phyloP scores from a whole-genome alignment of 2,329 filamentous ascomycete species.

The Ophiostoma quercus region DNA sequence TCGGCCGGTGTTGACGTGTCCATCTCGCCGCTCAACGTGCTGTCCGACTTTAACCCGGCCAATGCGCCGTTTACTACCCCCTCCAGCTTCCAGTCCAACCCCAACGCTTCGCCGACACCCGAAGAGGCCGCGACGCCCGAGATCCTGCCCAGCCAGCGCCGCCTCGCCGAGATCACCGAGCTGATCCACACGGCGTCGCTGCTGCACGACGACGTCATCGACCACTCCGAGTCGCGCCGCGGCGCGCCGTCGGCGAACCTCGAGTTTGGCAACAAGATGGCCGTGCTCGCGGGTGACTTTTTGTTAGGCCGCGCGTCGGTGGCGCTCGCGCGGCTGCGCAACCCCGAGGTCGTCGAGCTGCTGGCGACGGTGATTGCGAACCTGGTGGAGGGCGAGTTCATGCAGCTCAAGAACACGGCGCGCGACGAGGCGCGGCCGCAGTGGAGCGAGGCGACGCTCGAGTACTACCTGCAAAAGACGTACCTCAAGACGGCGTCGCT shows the following conservation, averaged over 20 bases:
- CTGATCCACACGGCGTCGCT: constrained; percentile 95
- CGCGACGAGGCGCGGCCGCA: constrained; percentile 76
- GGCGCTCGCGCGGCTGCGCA: constrained; percentile 79
- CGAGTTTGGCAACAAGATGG: constrained; percentile 99
- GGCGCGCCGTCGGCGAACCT: constrained; percentile 84
- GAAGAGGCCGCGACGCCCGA: constrained; percentile 47
- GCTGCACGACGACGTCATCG: constrained; percentile 96
- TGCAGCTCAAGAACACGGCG: constrained; percentile 97
- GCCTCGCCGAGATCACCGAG: constrained; percentile 93
- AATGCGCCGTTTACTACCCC: background rate
- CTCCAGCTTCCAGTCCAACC: background rate
- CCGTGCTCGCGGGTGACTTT: constrained; percentile 95
- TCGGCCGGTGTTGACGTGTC: constrained; percentile 47
- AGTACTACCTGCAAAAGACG: constrained; percentile 96
- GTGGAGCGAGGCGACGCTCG: constrained; percentile 83
- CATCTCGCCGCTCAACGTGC: constrained; percentile 52
- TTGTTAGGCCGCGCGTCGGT: constrained; percentile 88
- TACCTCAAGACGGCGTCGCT: constrained; percentile 95
- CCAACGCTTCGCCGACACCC: constrained; percentile 32
- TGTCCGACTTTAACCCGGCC: constrained; percentile 77
- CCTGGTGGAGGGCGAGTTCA: constrained; percentile 96
- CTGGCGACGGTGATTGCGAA: constrained; percentile 96
- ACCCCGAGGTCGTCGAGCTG: constrained; percentile 91
- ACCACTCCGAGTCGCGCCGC: constrained; percentile 79
- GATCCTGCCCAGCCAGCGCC: constrained; percentile 87